Evolutionary conservation across 2,329 filamentous ascomycete genomes (phyloP).

Genomic region (Aspergillus pseudoterreus): DNA sequence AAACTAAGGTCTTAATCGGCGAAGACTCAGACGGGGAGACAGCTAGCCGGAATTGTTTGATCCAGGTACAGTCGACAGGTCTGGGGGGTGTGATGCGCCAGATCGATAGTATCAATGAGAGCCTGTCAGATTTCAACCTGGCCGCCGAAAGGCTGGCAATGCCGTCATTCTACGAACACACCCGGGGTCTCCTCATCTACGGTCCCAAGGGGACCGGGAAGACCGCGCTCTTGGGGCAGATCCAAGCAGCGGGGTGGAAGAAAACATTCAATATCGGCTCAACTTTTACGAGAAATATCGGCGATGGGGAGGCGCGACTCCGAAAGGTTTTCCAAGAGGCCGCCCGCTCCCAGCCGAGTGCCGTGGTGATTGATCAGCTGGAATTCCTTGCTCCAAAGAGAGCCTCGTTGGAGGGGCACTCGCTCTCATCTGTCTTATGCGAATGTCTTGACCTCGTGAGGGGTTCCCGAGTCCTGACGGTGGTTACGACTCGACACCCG

Average conservation of each 20-base stretch:
- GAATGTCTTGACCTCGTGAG: conserved; percentile 35
- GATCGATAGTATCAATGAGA: conserved; percentile 62
- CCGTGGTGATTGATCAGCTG: conserved; percentile 75
- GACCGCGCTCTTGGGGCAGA: conserved; percentile 64
- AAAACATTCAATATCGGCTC: conserved; percentile 54
- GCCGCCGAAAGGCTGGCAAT: conserved; percentile 26
- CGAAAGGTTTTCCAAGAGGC: conserved; percentile 69
- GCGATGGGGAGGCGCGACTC: conserved; percentile 53
- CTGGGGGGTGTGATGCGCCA: conserved; percentile 68
- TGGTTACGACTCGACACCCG: conserved; percentile 70
- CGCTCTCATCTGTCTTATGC: conserved; percentile 39
- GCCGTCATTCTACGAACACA: conserved; percentile 40
- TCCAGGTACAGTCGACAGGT: conserved; percentile 40
- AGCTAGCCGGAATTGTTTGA: conserved; percentile 11
- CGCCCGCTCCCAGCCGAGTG: conserved; percentile 64
- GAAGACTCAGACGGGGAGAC: conserved; percentile 15
- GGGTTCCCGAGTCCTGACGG: conserved; percentile 62
- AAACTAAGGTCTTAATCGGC: conserved; percentile 32
- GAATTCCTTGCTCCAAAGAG: conserved; percentile 64
- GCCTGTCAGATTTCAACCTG: conserved; percentile 55
- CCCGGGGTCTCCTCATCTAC: conserved; percentile 67
- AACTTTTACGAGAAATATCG: conserved; percentile 31
- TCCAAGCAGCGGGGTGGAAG: conserved; percentile 68
- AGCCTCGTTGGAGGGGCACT: conserved; percentile 44
- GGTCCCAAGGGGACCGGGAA: conserved; percentile 85